These are phyloP conservation scores for Pestalotiopsis sp. DNA, from an alignment of 2,329 filamentous ascomycete species.

Conservation along the genomic window DNA sequence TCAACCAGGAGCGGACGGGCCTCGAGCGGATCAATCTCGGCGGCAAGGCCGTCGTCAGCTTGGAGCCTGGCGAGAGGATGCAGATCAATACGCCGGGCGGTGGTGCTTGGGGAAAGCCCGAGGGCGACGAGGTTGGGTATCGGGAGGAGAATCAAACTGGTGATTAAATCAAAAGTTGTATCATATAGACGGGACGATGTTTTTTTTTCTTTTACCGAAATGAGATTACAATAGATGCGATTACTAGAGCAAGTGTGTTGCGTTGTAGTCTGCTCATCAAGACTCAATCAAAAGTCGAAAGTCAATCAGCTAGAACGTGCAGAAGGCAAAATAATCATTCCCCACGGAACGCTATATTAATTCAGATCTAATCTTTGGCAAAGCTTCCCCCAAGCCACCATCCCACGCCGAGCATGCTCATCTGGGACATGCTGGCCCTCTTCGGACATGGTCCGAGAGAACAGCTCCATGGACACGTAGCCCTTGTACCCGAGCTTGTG, in stretches of 20 bases:
- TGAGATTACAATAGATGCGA: no score
- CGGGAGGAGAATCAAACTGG: not conserved
- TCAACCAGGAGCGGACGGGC: constrained; percentile 24
- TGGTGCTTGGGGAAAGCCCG: constrained; percentile 28
- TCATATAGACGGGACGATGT: no score
- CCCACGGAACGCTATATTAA: not conserved
- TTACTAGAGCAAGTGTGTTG: no score
- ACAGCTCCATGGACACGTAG: constrained; percentile 75
- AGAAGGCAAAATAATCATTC: no score
- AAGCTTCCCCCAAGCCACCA: constrained; percentile 2
- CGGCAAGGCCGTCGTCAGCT: constrained; percentile 31
- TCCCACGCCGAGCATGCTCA: not conserved
- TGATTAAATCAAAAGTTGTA: not conserved
- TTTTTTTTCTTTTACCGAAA: no score
- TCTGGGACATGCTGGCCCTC: not conserved
- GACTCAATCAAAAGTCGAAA: no score
- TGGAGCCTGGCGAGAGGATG: constrained; percentile 35
- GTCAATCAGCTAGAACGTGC: no score
- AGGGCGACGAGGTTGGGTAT: not conserved
- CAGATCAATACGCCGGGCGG: constrained; percentile 39
- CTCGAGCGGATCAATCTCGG: constrained; percentile 34
- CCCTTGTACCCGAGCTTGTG: constrained; percentile 67
- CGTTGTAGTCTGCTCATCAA: no score
- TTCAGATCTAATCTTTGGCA: not conserved
- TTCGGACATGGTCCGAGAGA: constrained; percentile 34